Conservation (phyloP, 1,139 yeast species). For the Diutina mesorugosa region DNA sequence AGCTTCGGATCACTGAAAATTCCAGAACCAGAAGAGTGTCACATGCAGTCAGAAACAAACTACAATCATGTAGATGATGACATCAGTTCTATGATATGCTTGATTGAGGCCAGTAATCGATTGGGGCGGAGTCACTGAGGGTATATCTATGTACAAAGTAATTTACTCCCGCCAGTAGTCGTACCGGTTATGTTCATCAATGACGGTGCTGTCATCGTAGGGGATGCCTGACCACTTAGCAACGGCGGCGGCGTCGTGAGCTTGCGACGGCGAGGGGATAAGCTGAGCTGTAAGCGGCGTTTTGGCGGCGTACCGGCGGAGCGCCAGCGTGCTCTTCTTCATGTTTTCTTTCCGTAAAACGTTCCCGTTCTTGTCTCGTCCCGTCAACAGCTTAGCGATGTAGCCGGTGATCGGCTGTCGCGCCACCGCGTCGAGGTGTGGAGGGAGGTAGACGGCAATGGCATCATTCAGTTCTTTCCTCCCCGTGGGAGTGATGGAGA, state of each 20-base stretch:
- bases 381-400: constrained; percentile 20
- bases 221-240: neutral
- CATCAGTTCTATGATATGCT: neutral
- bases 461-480: constrained; percentile 12
- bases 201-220: neutral
- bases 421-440: constrained; percentile 16
- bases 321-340: neutral
- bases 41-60: too few species aligned
- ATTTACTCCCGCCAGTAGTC: neutral
- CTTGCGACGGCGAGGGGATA: neutral
- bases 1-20: too few species aligned
- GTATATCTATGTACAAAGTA: neutral
- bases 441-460: constrained; percentile 20
- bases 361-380: constrained; percentile 26
- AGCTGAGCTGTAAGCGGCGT: neutral
- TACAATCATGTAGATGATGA: too few species aligned
- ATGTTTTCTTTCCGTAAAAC: neutral
- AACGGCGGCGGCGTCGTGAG: neutral
- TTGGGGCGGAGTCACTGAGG: neutral
- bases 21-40: too few species aligned
- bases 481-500: constrained; percentile 58
- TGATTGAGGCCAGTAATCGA: neutral
- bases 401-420: constrained; percentile 26
- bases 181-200: neutral
- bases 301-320: neutral